Conservation (phyloP, 2,329 filamentous ascomycete species). For the Aspergillus melleus region DNA sequence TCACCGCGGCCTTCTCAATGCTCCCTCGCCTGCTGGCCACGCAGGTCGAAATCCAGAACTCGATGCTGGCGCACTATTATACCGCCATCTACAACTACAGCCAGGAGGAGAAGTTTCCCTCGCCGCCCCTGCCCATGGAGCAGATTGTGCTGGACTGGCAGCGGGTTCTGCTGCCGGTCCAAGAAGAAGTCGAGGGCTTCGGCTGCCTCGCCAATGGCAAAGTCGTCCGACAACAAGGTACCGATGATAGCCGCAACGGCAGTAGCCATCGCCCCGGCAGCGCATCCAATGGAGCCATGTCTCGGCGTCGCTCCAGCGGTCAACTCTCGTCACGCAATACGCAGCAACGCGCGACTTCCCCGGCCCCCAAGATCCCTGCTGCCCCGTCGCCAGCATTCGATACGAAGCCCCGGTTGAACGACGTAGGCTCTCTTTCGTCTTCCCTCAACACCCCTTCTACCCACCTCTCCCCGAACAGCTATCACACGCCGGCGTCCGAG, state of each 20-base stretch:
- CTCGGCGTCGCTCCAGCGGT: constrained; percentile 40
- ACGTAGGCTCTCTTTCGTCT: constrained; percentile 14
- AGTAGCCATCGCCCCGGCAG: constrained; percentile 48
- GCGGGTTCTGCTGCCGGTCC: constrained; percentile 60
- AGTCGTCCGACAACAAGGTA: constrained; percentile 35
- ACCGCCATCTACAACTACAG: constrained; percentile 74
- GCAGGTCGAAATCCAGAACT: constrained; percentile 75
- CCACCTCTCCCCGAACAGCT: constrained; percentile 10
- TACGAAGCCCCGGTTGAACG: constrained; percentile 28
- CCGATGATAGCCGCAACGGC: constrained; percentile 27
- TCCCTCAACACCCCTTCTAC: constrained; percentile 5
- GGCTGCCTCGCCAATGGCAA: constrained; percentile 66
- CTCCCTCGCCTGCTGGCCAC: constrained; percentile 69
- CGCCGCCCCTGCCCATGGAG: constrained; percentile 70
- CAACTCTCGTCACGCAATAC: background rate
- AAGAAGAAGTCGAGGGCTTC: constrained; percentile 67
- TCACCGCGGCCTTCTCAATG: constrained; percentile 70
- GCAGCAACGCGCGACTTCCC: constrained; percentile 14
- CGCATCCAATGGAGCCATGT: constrained; percentile 26
- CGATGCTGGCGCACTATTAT: constrained; percentile 74
- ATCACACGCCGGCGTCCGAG: constrained; percentile 30
- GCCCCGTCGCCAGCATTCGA: constrained; percentile 13
- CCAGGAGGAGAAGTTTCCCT: constrained; percentile 66
- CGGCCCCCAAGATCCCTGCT: constrained; percentile 21
- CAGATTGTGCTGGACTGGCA: constrained; percentile 69